Conservation (phyloP, 768 basidiomycete genomes). For the Lactarius sp. region DNA sequence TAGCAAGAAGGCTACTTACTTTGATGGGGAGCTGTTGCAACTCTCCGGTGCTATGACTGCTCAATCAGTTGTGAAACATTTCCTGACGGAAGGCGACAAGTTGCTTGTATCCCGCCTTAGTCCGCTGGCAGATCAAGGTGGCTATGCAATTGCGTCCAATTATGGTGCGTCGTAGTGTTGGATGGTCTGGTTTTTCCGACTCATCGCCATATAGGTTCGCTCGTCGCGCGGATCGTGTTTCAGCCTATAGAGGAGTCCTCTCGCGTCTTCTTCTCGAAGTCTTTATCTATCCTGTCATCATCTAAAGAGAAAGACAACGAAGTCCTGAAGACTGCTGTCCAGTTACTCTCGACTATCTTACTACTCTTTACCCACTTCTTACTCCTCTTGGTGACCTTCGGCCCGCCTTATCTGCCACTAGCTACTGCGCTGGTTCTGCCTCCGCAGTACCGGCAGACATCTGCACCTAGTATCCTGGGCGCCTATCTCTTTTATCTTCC, state of each 20-base stretch:
- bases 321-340: slow-evolving; percentile 37
- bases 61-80: slow-evolving; percentile 89
- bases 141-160: slow-evolving; percentile 92
- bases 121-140: slow-evolving; percentile 82
- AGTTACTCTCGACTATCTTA: slow-evolving; percentile 43
- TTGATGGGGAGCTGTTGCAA: slow-evolving; percentile 45
- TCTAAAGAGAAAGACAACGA: slow-evolving; percentile 3
- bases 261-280: slow-evolving; percentile 82
- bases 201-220: slow-evolving; percentile 55
- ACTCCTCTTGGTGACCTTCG: slow-evolving; percentile 68
- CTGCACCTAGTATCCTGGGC: slow-evolving; percentile 69
- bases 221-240: slow-evolving; percentile 87
- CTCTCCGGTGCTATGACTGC: slow-evolving; percentile 80
- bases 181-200: neutral
- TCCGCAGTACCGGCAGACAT: slow-evolving; percentile 61
- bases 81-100: slow-evolving; percentile 94
- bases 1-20: slow-evolving; percentile 34
- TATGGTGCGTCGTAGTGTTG: slow-evolving; percentile 57
- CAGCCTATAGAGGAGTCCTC: slow-evolving; percentile 94
- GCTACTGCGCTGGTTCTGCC: slow-evolving; percentile 69
- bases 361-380: slow-evolving; percentile 69
- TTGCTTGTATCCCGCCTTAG: slow-evolving; percentile 82
- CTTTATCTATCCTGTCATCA: slow-evolving; percentile 27
- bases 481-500: slow-evolving; percentile 91
- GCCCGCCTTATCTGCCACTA: slow-evolving; percentile 67